Conservation (phyloP, 2,329 filamentous ascomycete genomes). For the Venturia aucupariae region DNA sequence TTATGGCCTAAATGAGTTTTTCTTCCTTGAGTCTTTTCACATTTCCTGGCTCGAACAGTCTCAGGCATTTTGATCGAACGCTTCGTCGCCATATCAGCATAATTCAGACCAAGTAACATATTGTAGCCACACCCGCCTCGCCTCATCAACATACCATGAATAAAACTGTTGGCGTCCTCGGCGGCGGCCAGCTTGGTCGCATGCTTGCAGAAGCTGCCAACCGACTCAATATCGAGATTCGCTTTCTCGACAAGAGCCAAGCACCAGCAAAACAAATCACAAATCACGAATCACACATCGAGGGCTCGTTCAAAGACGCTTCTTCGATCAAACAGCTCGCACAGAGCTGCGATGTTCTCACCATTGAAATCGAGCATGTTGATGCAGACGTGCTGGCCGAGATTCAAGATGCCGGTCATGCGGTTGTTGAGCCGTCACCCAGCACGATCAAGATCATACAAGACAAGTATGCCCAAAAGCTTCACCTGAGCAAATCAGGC, state of each 20-base stretch:
- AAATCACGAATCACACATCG: conserved; percentile 62
- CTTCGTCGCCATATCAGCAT: too few relatives aligned
- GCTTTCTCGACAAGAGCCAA: conserved; percentile 66
- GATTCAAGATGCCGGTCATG: conserved; percentile 55
- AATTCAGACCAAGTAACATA: neutral
- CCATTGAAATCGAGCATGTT: conserved; percentile 92
- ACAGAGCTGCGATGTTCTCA: conserved; percentile 66
- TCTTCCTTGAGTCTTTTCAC: neutral
- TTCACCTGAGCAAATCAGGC: conserved; percentile 58
- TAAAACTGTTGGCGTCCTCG: conserved; percentile 30
- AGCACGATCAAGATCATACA: conserved; percentile 80
- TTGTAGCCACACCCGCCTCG: neutral
- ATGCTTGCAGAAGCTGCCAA: conserved; percentile 91
- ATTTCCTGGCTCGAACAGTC: neutral
- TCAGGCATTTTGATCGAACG: too few relatives aligned
- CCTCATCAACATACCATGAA: conserved; percentile 12
- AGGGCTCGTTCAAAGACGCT: conserved; percentile 80
- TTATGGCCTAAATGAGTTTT: too few relatives aligned
- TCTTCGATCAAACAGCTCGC: conserved; percentile 74
- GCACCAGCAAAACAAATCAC: conserved; percentile 82
- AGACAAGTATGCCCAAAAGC: conserved; percentile 87
- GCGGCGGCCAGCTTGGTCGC: conserved; percentile 60
- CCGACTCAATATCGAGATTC: conserved; percentile 66
- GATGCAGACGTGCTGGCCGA: conserved; percentile 84
- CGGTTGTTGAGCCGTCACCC: conserved; percentile 62